Evolutionary conservation across 805 yeast genomes (phyloP), one percentile per base, ranked within the genome.

Genomic region (Brettanomyces custersianus): DNA sequence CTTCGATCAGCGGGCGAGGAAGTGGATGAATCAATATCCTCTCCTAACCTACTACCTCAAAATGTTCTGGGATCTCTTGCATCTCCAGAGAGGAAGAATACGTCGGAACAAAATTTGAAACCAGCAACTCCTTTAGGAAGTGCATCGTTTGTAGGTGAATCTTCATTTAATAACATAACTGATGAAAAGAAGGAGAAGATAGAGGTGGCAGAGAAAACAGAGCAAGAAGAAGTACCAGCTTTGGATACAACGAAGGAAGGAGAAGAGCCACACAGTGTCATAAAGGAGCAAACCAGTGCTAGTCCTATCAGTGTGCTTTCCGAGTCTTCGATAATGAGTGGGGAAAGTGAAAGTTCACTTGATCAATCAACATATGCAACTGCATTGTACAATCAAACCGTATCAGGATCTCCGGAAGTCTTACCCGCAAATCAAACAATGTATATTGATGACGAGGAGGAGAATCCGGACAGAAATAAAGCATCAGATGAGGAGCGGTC

Each of bases 311-410:
- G 44, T 3, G 37, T 43, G 8, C 47, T 50, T 15, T 54, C 57
- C 4, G 55, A 55, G 34, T 51, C 58, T 4, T 53, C 56, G 6
- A 37, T 47, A 13, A 43, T 53, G 24, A 43, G 39, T 21, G 36
- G 34, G 7, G 46, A 39, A 12, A 29, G 27, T 4, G 25, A 31
- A 5, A 43, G 44, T 7, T 33, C 20, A 4, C 22, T 46, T 12
- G 48, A 52, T 39, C 47, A 49, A 31, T 51, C 47, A 29, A 51
- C 47, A 3, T 51, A 44, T 33, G 54, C 46, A 2, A 46, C 55
- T 18, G 55, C 56, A 1, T 27, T 52, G n/a, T 25, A 43, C 33
- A 47, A 49, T 37, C 49, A 48, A 21, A 44, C 55, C 2, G 5
- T 24, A 9, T 22, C 40, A 20, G 42, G 40, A 6, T 40, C 39